Evolutionary conservation across 495 filamentous ascomycete species (phyloP), one percentile per base, ranked within the genome.

Genomic region (Podospora tetraspora): DNA sequence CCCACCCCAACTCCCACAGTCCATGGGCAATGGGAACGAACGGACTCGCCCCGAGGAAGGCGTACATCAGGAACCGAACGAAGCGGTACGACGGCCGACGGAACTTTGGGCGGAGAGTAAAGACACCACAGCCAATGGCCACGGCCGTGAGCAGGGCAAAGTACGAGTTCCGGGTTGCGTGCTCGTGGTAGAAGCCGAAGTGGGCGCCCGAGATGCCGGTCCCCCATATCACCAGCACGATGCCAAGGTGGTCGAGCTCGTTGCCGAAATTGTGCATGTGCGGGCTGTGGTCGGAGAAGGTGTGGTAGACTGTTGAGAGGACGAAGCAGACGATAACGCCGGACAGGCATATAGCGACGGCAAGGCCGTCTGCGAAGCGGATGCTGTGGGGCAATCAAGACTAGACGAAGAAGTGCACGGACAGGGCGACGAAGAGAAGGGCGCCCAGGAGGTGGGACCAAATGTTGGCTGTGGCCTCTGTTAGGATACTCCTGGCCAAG

Each of bases 211-310:
- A 68, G 59, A 68, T 22, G 13, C 66, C 66, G 7, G 66, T 67
- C 4, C 66, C 66, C 66, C 66, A 67, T 16, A 67, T 56, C 4
- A 67, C 66, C 10, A 67, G 24, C 3, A 67, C 66, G 58, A 67
- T 56, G 3, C 66, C 66, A 8, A 67, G 37, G 56, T 67, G 58
- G 59, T 67, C 66, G 58, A 67, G 66, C 59, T 67, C 66, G 32
- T 67, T 61, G 22, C 66, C 57, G 16, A 61, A 61, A 16, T 67
- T 67, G 58, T 67, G 66, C 58, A 67, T 67, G 30, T 67, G 30
- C n/a, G 66, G 58, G 37, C 66, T 57, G 66, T 67, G 66, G 66
- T 67, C 66, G 5, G 32, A 67, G 9, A 67, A 67, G 21, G 59
- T 61, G 66, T 67, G 66, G 66, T 64, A 64, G 57, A 66, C 56